These are phyloP conservation scores for Actinidia arguta DNA, from an alignment of 179 eudicot species.

Conservation along the genomic window DNA sequence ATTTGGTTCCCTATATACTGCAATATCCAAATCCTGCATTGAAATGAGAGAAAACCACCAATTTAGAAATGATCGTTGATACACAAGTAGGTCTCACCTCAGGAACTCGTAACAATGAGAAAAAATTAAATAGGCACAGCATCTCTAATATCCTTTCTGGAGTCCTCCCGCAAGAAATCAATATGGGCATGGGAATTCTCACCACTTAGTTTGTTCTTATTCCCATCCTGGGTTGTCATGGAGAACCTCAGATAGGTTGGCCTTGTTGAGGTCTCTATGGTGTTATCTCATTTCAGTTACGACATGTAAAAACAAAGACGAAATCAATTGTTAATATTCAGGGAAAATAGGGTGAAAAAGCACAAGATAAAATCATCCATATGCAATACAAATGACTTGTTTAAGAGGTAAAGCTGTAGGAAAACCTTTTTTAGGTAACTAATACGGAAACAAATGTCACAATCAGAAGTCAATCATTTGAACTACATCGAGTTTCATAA, in stretches of 20 bases:
- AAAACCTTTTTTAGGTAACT: not conserved
- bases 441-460: too few species aligned
- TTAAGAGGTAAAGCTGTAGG: not conserved
- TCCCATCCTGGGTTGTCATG: not conserved
- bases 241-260: not conserved
- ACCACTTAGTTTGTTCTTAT: not conserved
- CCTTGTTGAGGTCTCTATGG: not conserved
- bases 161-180: not conserved
- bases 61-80: not conserved
- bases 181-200: not conserved
- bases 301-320: not conserved
- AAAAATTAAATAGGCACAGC: not conserved
- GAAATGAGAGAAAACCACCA: slow-evolving; percentile 8
- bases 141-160: not conserved
- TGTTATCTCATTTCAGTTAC: not conserved
- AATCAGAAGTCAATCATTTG: not conserved
- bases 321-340: too few species aligned
- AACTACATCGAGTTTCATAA: not conserved
- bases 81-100: not conserved
- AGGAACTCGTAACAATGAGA: not conserved
- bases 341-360: too few species aligned
- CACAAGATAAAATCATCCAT: not conserved
- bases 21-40: slow-evolving; percentile 84
- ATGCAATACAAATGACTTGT: not conserved
- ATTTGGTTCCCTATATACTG: slow-evolving; percentile 74